Evolutionary conservation across 2,329 filamentous ascomycete genomes (phyloP), one percentile per base, ranked within the genome.

Genomic region (Talaromyces sp.): DNA sequence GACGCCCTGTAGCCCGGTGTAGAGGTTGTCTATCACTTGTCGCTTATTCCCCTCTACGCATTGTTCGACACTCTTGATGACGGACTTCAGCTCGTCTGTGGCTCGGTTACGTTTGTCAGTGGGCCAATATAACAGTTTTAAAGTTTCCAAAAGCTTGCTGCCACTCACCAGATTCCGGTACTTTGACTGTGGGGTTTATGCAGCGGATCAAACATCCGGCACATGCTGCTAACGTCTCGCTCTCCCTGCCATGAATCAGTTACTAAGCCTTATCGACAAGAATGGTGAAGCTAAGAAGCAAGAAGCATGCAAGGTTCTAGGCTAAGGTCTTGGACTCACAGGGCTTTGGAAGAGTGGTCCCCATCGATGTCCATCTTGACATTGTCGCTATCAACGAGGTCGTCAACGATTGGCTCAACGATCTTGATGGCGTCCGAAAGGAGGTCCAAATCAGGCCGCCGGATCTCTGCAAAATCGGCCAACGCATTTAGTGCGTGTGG

Each of bases 401-500:
- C 84, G 51, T 89, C 86, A 38, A 96, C 76, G 54, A 89, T 79
- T 0, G 86, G 85, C 31, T 79, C 81, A 13, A 91, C 86, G 61
- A 96, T 85, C 5, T 82, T 82, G 3, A 86, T 81, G 4, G 91
- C 88, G 29, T 91, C 87, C 4, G 84, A 79, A 70, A 91, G 87
- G 77, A 96, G 81, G 70, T 93, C 86, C 17, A 92, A 73, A 72
- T 93, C 90, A 27, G 84, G 83, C 56, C 90, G 83, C 58, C 90
- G 84, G 15, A 85, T 86, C 43, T 85, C 84, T n/a, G 88, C 86
- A 71, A 94, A 91, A 63, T 87, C 84, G 73, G 91, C 93, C 5
- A 97, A 81, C 38, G 87, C 88, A 63, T 82, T 81, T 68, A 97
- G 85, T 0, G 91, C 91, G 76, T 91, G 84, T 22, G 90, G 89